Conservation (phyloP, 768 basidiomycete species). For the Collybiopsis confluens region DNA sequence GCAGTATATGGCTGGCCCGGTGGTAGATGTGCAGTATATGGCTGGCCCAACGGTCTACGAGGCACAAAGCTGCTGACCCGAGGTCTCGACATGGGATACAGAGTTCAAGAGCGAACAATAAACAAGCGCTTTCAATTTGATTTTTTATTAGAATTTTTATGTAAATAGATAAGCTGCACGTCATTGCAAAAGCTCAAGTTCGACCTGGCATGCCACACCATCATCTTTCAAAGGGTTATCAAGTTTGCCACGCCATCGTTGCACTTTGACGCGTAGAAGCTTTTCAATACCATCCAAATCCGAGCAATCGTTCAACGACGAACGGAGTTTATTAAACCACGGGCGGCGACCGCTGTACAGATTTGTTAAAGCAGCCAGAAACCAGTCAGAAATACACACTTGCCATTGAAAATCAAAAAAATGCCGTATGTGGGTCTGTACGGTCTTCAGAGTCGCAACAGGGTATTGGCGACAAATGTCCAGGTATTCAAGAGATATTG, state of each 20-base stretch:
- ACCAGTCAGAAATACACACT: constrained; percentile 15
- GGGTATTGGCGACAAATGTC: constrained; percentile 51
- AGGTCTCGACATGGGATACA: no score
- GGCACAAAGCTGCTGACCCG: no score
- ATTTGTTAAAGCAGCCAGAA: background rate
- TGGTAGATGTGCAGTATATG: no score
- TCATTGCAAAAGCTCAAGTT: no score
- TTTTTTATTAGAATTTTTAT: no score
- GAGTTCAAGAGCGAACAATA: no score
- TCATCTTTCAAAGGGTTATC: background rate
- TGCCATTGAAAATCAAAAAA: constrained; percentile 69
- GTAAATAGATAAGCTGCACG: no score
- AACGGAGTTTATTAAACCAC: constrained; percentile 33
- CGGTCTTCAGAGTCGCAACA: constrained; percentile 42
- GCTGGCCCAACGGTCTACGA: no score
- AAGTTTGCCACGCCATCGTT: constrained; percentile 27
- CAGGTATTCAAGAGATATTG: constrained; percentile 68
- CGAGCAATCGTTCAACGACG: constrained; percentile 23
- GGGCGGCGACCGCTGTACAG: constrained; percentile 25
- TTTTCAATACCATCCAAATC: constrained; percentile 26
- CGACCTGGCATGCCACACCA: no score
- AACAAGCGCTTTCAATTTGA: no score
- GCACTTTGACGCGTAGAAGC: constrained; percentile 24
- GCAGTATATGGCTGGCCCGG: no score
- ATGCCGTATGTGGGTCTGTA: constrained; percentile 64